Conservation (phyloP, 1,284 basidiomycete species). For the Ceratobasidium theobromae region DNA sequence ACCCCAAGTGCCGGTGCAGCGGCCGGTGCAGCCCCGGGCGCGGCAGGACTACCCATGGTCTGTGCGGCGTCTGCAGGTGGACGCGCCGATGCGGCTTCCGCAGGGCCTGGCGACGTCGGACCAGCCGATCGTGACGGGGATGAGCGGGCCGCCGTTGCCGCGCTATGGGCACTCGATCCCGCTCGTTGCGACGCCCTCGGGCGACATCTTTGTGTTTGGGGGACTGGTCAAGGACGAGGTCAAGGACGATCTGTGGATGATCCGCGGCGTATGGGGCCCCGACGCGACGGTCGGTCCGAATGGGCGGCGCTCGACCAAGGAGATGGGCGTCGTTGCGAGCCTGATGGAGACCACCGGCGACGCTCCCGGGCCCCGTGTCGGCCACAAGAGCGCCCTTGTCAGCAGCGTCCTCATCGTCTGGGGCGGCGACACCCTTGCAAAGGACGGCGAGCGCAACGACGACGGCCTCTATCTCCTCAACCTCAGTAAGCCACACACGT, state of each 20-base stretch:
- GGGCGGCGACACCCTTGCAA: slow-evolving; percentile 93
- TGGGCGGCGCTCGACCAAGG: slow-evolving; percentile 59
- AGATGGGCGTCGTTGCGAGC: slow-evolving; percentile 62
- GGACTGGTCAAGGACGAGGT: slow-evolving; percentile 92
- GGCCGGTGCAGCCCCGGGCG: slow-evolving; percentile 36
- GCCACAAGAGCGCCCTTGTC: slow-evolving; percentile 94
- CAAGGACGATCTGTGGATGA: slow-evolving; percentile 91
- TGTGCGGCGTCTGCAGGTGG: slow-evolving; percentile 53
- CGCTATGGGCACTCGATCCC: slow-evolving; percentile 98
- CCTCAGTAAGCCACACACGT: slow-evolving; percentile 77
- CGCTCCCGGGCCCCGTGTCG: slow-evolving; percentile 86
- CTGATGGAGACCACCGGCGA: slow-evolving; percentile 88
- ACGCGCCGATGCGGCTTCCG: slow-evolving; percentile 49
- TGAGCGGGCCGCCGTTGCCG: slow-evolving; percentile 74
- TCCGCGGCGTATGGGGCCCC: slow-evolving; percentile 43
- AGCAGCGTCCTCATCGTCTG: slow-evolving; percentile 96
- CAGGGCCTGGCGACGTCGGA: not conserved
- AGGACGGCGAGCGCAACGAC: slow-evolving; percentile 81
- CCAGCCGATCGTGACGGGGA: slow-evolving; percentile 11
- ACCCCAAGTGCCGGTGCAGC: slow-evolving; percentile 39
- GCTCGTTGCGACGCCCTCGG: slow-evolving; percentile 71
- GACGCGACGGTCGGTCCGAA: not conserved
- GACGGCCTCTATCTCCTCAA: slow-evolving; percentile 96
- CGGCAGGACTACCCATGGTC: slow-evolving; percentile 76
- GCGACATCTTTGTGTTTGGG: slow-evolving; percentile 96